Evolutionary conservation across 345 rosid genomes (phyloP), one percentile per base, ranked within the genome.

Genomic region (Brassica juncea): DNA sequence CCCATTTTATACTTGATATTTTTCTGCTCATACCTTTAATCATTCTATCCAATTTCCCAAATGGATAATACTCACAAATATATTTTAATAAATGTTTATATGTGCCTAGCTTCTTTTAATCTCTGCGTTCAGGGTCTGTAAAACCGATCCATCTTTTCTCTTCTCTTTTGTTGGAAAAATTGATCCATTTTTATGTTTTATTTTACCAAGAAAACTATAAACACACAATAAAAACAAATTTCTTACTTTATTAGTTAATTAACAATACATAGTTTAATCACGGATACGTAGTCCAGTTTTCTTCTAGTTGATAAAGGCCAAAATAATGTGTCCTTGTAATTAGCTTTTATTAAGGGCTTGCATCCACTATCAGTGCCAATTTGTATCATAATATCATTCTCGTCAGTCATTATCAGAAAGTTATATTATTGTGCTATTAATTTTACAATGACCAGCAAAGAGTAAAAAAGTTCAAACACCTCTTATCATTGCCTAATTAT

Each of bases 331-430:
- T 81, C 79, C 85, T 81, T 81, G 74, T 60, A 81, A 57, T 57
- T 57, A 57, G 32, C 72, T 11, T 30, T 77, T 9, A 70, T 49
- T 52, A 71, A 76, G 86, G 77, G 79, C 84, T 73, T 69, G 35
- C 70, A 54, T 79, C 89, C 94, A 85, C 88, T 86, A 77, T 62
- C 71, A 79, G 60, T 49, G 6, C 59, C 76, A 52, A 59, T 67
- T 86, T 85, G 82, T 87, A 84, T 77, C 21, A 19, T 19, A 19
- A 19, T 19, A 19, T 19, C 32, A 82, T 5, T 31, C 25, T 60
- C 19, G 25, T 37, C 52, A 21, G 60, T 67, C 70, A 12, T 74
- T 3, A 66, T 81, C 61, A 77, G 42, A 11, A 52, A 27, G 31
- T 70, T 62, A 70, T 27, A 32, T 15, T 19, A 72, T 44, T 65